A percentile compares a stretch with the other conserved stretches of the same genome.
These are phyloP conservation scores for Diplotaxis tenuifolia DNA, from an alignment of 345 rosid genomes.

Conservation along the genomic window DNA sequence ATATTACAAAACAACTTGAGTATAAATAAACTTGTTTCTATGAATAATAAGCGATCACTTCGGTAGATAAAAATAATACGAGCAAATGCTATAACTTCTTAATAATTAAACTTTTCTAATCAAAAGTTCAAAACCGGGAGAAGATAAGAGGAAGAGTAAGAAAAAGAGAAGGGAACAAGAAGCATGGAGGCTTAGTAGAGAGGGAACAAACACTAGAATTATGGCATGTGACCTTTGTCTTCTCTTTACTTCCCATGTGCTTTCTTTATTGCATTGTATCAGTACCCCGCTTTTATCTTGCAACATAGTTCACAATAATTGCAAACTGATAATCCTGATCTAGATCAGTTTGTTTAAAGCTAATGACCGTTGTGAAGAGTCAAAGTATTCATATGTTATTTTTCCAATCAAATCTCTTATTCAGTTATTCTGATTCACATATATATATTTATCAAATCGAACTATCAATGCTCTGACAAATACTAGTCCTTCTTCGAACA, in stretches of 20 bases:
- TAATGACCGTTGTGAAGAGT: conserved; percentile 1
- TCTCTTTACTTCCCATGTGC: conserved; percentile 38
- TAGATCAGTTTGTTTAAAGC: neutral
- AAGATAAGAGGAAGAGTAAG: conserved; percentile 31
- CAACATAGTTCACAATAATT: conserved; percentile 3
- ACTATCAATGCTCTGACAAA: neutral
- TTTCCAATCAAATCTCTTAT: neutral
- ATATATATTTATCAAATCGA: neutral
- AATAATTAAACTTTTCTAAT: too few species aligned
- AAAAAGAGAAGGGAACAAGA: conserved; percentile 30
- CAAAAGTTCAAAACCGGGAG: neutral
- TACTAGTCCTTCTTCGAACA: neutral
- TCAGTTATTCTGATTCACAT: neutral
- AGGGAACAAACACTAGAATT: conserved; percentile 33
- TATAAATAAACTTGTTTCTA: neutral
- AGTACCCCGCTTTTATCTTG: conserved; percentile 1
- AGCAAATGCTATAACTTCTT: neutral
- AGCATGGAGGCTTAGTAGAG: conserved; percentile 14
- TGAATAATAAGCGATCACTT: neutral
- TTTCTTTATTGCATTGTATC: conserved; percentile 28
- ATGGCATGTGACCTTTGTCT: conserved; percentile 40
- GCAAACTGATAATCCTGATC: neutral
- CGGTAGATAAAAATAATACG: neutral
- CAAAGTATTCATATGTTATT: neutral
- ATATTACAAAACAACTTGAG: neutral